Evolutionary conservation across 768 basidiomycete genomes (phyloP), one percentile per base, ranked within the genome.

Genomic region (Suillus occidentalis): DNA sequence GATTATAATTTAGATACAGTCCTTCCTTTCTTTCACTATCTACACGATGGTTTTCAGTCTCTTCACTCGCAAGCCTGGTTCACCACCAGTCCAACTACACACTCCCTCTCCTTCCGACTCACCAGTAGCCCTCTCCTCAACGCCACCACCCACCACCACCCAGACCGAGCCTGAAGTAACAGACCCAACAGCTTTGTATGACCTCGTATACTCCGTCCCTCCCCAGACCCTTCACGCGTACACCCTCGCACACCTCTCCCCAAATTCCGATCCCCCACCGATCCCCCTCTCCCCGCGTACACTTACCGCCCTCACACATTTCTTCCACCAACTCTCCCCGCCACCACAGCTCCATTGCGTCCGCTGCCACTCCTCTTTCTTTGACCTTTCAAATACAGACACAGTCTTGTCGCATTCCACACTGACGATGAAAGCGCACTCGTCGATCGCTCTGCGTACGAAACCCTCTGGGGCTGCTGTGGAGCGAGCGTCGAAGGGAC

Each of bases 341-440:
- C 91, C 91, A 1, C 89, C 89, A 3, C 77, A 79, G 47, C 79
- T 91, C 12, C 91, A 94, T 68, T 94, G 92, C 66, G 82, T 87
- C 25, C 85, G 91, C 4, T 93, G 92, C 72, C 91, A 94, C 73
- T 83, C 85, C 60, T 79, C 76, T 61, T 94, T 82, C 68, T 87
- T 85, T 67, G 90, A 89, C 0, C 78, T 92, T 18, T 90, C 92
- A 69, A 94, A 93, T 72, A 77, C 74, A n/a, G 90, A 91, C 67
- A 79, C 84, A 28, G n/a, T 84, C 86, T 61, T 93, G 91, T 70
- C 79, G 84, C 9, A 84, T 92, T 4, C 80, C 87, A 5, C 91
- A 94, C n/a, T 68, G 91, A 93, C 69, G 91, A 94, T 72, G 91
- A 93, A 43, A 91, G 90, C 68, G 87, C 91, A 0, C 79, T 87